Conservation (phyloP, 805 yeast species). For the Wickerhamomyces chambardii region DNA sequence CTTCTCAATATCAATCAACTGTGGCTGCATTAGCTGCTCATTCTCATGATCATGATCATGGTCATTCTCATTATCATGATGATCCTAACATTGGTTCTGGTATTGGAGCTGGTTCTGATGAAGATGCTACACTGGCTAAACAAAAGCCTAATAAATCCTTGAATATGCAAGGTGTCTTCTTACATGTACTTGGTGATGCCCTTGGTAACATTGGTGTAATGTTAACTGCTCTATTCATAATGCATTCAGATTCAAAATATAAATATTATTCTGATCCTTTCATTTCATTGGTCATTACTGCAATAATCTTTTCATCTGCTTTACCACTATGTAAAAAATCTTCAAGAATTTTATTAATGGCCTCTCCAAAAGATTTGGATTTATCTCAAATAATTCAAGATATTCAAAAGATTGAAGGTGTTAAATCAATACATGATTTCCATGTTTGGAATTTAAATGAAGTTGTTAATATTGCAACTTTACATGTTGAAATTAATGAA, state of each 20-base stretch:
- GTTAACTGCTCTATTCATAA: slow-evolving; percentile 78
- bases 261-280: slow-evolving; percentile 79
- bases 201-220: slow-evolving; percentile 94
- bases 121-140: slow-evolving; percentile 4
- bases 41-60: slow-evolving; percentile 4
- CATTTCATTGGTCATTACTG: slow-evolving; percentile 77
- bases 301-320: slow-evolving; percentile 85
- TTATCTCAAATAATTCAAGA: slow-evolving; percentile 66
- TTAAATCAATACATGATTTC: slow-evolving; percentile 85
- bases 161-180: slow-evolving; percentile 95
- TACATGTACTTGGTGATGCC: slow-evolving; percentile 95
- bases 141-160: slow-evolving; percentile 42
- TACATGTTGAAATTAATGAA: slow-evolving; percentile 71
- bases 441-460: slow-evolving; percentile 96
- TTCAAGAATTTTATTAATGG: slow-evolving; percentile 83
- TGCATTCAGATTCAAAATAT: slow-evolving; percentile 92
- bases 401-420: slow-evolving; percentile 60
- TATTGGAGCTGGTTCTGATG: slow-evolving; percentile 2
- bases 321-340: slow-evolving; percentile 83
- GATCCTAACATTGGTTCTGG: slow-evolving; percentile 1
- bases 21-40: slow-evolving; percentile 6
- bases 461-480: slow-evolving; percentile 74
- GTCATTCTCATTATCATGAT: slow-evolving; percentile 6
- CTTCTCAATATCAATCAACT: slow-evolving; percentile 1
- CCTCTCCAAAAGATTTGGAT: slow-evolving; percentile 79